These are phyloP conservation scores for Porodaedalea pini DNA, from an alignment of 1,284 basidiomycete genomes.

Conservation along the genomic window DNA sequence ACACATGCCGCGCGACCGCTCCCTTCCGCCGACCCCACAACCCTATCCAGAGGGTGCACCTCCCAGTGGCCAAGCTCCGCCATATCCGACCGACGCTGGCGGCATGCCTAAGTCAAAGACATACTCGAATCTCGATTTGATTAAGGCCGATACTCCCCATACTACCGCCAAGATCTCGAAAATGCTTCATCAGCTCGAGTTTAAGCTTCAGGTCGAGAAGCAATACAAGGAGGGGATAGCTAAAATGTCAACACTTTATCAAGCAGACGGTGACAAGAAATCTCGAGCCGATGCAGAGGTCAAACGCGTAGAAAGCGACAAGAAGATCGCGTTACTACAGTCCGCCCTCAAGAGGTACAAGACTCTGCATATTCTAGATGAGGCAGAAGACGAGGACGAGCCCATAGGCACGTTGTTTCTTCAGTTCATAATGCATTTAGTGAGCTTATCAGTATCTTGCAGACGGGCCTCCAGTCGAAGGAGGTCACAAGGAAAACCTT, in stretches of 20 bases:
- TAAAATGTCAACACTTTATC: conserved; percentile 95
- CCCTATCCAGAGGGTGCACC: conserved; percentile 44
- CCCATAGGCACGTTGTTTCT: conserved; percentile 40
- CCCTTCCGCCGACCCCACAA: conserved; percentile 43
- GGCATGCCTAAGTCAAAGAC: conserved; percentile 53
- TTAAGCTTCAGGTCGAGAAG: conserved; percentile 97
- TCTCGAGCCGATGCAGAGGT: conserved; percentile 88
- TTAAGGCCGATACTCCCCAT: conserved; percentile 96
- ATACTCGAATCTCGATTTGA: conserved; percentile 83
- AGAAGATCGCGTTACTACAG: conserved; percentile 92
- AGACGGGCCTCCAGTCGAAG: conserved; percentile 61
- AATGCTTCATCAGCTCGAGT: conserved; percentile 98
- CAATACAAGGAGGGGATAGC: conserved; percentile 99
- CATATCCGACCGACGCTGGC: conserved; percentile 38
- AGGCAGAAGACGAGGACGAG: conserved; percentile 80
- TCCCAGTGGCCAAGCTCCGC: conserved; percentile 35
- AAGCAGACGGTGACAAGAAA: conserved; percentile 94
- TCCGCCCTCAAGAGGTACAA: conserved; percentile 95
- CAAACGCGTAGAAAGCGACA: conserved; percentile 92
- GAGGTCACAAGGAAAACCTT: conserved; percentile 86
- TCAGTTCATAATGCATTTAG: conserved; percentile 16
- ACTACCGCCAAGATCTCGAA: conserved; percentile 95
- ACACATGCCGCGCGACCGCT: conserved; percentile 32
- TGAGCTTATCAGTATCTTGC: conserved; percentile 17
- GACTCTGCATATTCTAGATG: conserved; percentile 91